Evolutionary conservation across 129 eudicot species (phyloP).

Genomic region (Erigeron canadensis): DNA sequence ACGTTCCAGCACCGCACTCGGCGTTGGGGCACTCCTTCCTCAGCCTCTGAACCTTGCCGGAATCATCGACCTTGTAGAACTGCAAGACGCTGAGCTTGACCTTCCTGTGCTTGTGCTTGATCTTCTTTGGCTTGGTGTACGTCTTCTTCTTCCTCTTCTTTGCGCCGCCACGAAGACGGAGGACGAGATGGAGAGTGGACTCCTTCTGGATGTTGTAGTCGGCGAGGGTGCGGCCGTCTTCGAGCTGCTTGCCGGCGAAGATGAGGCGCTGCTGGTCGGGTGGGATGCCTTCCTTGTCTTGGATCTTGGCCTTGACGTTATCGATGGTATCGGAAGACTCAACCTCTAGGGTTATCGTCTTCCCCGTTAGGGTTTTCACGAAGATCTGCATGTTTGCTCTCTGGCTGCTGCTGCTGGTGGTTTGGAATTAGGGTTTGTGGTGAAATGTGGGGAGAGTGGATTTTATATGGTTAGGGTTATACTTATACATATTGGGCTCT

Average conservation of each 20-base stretch:
- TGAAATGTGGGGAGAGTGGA: background rate
- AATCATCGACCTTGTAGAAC: slow-evolving; percentile 49
- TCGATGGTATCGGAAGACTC: slow-evolving; percentile 77
- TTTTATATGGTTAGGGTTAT: background rate
- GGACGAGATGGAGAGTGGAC: slow-evolving; percentile 55
- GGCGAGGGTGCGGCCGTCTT: slow-evolving; percentile 60
- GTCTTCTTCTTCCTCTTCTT: slow-evolving; percentile 59
- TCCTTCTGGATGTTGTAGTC: slow-evolving; percentile 70
- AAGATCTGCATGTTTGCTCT: slow-evolving; percentile 54
- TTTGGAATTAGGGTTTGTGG: slow-evolving; percentile 26
- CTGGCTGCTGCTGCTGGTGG: slow-evolving; percentile 17
- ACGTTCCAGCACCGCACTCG: slow-evolving; percentile 49
- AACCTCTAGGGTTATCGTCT: slow-evolving; percentile 75
- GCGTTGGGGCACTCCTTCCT: slow-evolving; percentile 52
- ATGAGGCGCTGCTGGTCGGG: slow-evolving; percentile 77
- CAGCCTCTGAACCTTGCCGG: slow-evolving; percentile 47
- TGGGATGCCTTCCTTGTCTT: slow-evolving; percentile 85
- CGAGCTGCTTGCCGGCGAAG: slow-evolving; percentile 74
- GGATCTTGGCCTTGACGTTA: slow-evolving; percentile 80
- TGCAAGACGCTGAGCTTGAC: slow-evolving; percentile 45
- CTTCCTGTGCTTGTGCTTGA: slow-evolving; percentile 53
- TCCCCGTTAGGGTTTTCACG: slow-evolving; percentile 83
- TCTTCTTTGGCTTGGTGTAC: slow-evolving; percentile 53
- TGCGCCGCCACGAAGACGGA: slow-evolving; percentile 59
- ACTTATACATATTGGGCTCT: background rate